A percentile compares a stretch with the other conserved stretches of the same genome.
phyloP scores from a whole-genome alignment of 2,329 filamentous ascomycete species.

The Aureobasidium sp. region DNA sequence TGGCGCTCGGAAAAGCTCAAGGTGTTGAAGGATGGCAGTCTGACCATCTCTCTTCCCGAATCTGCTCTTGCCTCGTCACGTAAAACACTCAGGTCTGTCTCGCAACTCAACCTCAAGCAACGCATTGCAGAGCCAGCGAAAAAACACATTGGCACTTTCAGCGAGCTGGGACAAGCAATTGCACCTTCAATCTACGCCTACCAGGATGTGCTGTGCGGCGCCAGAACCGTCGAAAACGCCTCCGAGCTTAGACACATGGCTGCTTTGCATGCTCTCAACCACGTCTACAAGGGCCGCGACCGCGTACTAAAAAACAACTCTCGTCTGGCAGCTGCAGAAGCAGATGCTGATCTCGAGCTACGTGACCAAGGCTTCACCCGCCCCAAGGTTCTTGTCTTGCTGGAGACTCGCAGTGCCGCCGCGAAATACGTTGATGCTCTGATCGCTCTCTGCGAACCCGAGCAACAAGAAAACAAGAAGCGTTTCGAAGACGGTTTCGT shows the following conservation, averaged over 20 bases:
- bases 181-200: constrained; percentile 73
- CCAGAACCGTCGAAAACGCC: constrained; percentile 61
- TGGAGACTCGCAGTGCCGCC: constrained; percentile 83
- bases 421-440: constrained; percentile 71
- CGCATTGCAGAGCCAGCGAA: constrained; percentile 52
- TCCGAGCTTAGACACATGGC: constrained; percentile 60
- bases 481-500: constrained; percentile 81
- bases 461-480: constrained; percentile 92
- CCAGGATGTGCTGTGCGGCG: constrained; percentile 68
- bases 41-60: constrained; percentile 19
- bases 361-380: constrained; percentile 93
- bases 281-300: constrained; percentile 88
- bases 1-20: constrained; percentile 34
- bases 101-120: constrained; percentile 58
- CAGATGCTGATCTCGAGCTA: constrained; percentile 57
- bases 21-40: constrained; percentile 2
- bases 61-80: neutral
- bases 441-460: constrained; percentile 64
- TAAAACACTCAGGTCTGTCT: constrained; percentile 13
- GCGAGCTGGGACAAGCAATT: constrained; percentile 55
- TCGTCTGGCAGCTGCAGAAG: constrained; percentile 57
- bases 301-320: constrained; percentile 88
- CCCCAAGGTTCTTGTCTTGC: constrained; percentile 82
- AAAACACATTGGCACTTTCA: constrained; percentile 50
- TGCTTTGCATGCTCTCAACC: constrained; percentile 81